Conservation (phyloP, 75 land plant species). For the Cunninghamia lanceolata region DNA sequence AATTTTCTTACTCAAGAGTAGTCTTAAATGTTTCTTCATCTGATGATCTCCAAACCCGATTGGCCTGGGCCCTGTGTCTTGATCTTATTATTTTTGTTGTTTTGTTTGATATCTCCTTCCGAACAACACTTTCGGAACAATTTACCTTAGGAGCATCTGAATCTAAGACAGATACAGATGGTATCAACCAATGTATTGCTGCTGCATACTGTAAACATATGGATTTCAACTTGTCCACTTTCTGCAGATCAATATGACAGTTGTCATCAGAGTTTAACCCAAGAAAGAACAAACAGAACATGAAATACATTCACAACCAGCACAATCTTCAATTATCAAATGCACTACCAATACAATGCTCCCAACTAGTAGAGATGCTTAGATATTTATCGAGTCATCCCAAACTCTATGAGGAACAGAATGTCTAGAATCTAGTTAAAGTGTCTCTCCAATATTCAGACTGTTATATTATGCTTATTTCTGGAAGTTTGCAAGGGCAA, state of each 20-base stretch:
- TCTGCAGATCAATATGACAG: constrained; percentile 47
- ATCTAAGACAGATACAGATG: constrained; percentile 56
- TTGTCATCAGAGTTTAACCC: not conserved
- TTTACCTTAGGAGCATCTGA: constrained; percentile 10
- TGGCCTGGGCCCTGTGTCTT: constrained; percentile 14
- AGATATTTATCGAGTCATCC: not conserved
- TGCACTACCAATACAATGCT: not conserved
- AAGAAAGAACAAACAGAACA: not conserved
- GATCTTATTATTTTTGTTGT: constrained; percentile 29
- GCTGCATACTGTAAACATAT: constrained; percentile 93
- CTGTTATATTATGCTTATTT: not conserved
- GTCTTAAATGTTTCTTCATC: constrained; percentile 45
- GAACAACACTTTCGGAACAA: constrained; percentile 7
- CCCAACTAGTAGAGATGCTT: not conserved
- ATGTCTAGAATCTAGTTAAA: constrained; percentile 1
- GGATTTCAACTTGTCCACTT: constrained; percentile 79
- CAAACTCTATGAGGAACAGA: not conserved
- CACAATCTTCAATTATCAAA: not conserved
- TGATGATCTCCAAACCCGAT: constrained; percentile 27
- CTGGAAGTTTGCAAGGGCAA: not conserved
- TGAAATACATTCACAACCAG: not conserved
- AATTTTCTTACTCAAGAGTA: constrained; percentile 62
- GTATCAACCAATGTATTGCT: constrained; percentile 85
- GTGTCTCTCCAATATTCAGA: not conserved
- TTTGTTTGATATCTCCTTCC: constrained; percentile 23